These are phyloP conservation scores for Clausena lansium DNA, from an alignment of 345 rosid genomes.

Conservation along the genomic window DNA sequence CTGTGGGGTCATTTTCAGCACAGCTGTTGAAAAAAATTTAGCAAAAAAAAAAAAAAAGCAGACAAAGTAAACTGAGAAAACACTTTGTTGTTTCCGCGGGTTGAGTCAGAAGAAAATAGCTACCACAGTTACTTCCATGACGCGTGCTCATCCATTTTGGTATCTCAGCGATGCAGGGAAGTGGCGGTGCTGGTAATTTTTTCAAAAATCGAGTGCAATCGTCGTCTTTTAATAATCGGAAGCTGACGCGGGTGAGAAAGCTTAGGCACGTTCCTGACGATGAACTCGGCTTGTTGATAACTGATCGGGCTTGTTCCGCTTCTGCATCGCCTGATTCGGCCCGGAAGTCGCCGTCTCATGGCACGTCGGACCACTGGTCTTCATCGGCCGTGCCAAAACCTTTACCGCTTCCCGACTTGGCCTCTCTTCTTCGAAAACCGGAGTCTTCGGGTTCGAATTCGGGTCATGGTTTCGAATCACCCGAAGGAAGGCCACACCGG, in stretches of 20 bases:
- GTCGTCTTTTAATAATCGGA: conserved; percentile 13
- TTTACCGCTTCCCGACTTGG: conserved; percentile 51
- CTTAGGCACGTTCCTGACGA: conserved; percentile 43
- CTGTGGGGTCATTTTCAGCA: not conserved
- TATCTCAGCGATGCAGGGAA: not conserved
- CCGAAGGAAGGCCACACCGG: conserved; percentile 20
- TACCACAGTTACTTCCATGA: conserved; percentile 21
- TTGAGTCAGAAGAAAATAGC: not conserved
- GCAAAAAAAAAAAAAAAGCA: too few species aligned
- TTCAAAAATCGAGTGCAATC: conserved; percentile 15
- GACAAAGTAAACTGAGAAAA: conserved; percentile 28
- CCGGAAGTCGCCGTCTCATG: conserved; percentile 20
- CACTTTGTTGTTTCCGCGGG: conserved; percentile 21
- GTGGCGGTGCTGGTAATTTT: conserved; percentile 7
- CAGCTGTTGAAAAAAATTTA: conserved; percentile 12
- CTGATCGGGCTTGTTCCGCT: conserved; percentile 19
- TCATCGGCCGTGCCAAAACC: conserved; percentile 50
- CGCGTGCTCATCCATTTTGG: conserved; percentile 1
- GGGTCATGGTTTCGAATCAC: conserved; percentile 13
- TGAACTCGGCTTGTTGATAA: conserved; percentile 35
- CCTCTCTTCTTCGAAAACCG: conserved; percentile 12
- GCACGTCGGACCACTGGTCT: conserved; percentile 28
- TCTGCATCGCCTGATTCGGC: conserved; percentile 33
- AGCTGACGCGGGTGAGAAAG: conserved; percentile 53
- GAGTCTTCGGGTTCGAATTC: conserved; percentile 20